Base-by-base conservation (phyloP, 2,329 filamentous ascomycete species). In the Tolypocladium paradoxum region DNA sequence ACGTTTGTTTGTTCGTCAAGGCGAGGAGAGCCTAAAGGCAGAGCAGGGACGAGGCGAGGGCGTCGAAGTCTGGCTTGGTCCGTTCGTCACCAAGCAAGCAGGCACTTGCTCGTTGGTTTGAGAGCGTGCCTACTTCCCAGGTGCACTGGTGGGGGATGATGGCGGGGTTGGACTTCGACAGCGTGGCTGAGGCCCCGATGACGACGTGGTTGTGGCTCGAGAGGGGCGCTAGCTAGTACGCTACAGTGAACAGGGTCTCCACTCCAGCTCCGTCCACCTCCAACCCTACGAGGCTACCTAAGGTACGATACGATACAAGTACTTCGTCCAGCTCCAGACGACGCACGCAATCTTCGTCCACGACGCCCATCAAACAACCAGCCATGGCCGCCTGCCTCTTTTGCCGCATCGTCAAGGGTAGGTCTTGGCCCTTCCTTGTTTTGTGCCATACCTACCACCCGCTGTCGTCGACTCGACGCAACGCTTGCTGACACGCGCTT, bases 391-490 rank as follows among this genome's bases (percentile, higher is more conserved):
- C 85, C 58, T 99, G 93, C 70, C 90, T 97, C 67, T 99, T 99
- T 76, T 99, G 93, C 80, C 95, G 90, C 72, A 97, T 99, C 68
- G 87, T 99, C 76, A 95, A 95, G 81, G 92, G 92, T 77, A 65
- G 56, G 65, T 59, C 43, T 18, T 20, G 27, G 9, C 27, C 9
- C 9, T 18, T 16, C 27, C 29, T 22, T 45, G 33, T 22, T 27
- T 29, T 34, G 6, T 35, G 12, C 35, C 37, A 33, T 20, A 7
- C 7, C 24, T n/a, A n/a, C n/a, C n/a, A n/a, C n/a, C n/a, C 22
- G 18, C 22, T 9, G 22, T 24, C 18, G 18, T 33, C 43, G 11
- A 31, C 43, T 33, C 43, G 11, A 31, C 43, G 18, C 18, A 9
- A n/a, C 27, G 43, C 27, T 33, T n/a, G 35, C 46, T 48, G 38